phyloP scores from a whole-genome alignment of 805 yeast genomes.

The Wickerhamiella sergipiensis region DNA sequence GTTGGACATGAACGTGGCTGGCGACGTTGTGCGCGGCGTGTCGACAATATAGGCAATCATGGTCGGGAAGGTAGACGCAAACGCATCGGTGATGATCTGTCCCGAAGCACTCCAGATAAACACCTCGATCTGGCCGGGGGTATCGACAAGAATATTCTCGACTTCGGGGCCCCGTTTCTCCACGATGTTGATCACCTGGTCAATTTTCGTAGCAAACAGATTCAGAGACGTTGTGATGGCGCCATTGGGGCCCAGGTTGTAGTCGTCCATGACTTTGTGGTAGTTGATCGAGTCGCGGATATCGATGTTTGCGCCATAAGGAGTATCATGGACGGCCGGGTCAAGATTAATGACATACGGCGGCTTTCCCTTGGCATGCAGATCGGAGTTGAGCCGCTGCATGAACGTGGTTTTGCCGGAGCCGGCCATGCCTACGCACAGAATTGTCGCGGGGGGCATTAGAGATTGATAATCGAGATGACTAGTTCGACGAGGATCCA shows the following conservation, averaged over 20 bases:
- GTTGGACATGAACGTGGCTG: conserved; percentile 94
- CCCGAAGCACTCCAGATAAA: conserved; percentile 99
- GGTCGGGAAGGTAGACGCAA: conserved; percentile 92
- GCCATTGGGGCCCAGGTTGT: conserved; percentile 93
- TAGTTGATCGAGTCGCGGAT: conserved; percentile 93
- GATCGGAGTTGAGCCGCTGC: conserved; percentile 84
- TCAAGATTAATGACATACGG: conserved; percentile 92
- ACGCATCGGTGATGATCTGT: conserved; percentile 87
- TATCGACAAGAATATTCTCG: conserved; percentile 73
- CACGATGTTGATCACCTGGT: conserved; percentile 77
- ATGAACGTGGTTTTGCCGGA: conserved; percentile 96
- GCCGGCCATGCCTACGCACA: conserved; percentile 57
- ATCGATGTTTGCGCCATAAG: conserved; percentile 88
- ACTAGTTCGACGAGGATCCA: neutral
- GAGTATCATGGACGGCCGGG: conserved; percentile 92
- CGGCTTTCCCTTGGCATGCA: conserved; percentile 51
- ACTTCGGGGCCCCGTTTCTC: conserved; percentile 52
- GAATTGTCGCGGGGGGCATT: conserved; percentile 20
- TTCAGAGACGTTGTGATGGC: conserved; percentile 94
- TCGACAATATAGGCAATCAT: conserved; percentile 92
- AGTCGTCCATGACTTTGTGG: conserved; percentile 88
- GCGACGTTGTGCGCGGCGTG: conserved; percentile 87
- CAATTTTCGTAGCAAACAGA: conserved; percentile 86
- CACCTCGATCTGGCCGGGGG: conserved; percentile 98
- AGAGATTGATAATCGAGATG: neutral